Conservation (phyloP, 441 rosid species). For the Geranium incanum region DNA sequence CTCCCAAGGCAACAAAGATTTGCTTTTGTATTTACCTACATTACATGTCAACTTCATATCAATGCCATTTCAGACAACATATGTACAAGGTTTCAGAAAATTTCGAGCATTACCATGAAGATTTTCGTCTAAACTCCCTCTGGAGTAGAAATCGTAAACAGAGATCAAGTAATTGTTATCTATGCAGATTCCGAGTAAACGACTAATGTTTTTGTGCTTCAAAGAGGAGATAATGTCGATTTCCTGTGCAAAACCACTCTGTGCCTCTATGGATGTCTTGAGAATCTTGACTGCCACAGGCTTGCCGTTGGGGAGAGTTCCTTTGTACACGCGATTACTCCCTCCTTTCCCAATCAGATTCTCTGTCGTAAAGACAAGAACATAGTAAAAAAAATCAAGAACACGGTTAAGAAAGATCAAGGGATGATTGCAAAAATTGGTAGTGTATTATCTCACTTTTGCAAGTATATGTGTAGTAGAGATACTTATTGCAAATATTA, state of each 20-base stretch:
- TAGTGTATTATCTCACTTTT: too few relatives aligned
- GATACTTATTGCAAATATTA: too few relatives aligned
- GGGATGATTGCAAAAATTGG: background rate
- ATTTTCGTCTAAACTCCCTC: slow-evolving; percentile 90
- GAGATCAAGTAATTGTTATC: slow-evolving; percentile 55
- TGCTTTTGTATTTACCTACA: slow-evolving; percentile 54
- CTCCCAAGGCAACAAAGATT: slow-evolving; percentile 44
- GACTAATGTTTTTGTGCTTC: slow-evolving; percentile 65
- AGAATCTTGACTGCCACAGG: slow-evolving; percentile 76
- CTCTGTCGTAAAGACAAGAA: slow-evolving; percentile 29
- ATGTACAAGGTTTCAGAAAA: too few relatives aligned
- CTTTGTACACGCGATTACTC: slow-evolving; percentile 76
- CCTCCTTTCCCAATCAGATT: slow-evolving; percentile 91
- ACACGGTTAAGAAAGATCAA: background rate
- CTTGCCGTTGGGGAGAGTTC: slow-evolving; percentile 69
- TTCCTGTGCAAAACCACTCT: slow-evolving; percentile 62
- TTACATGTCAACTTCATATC: slow-evolving; percentile 19
- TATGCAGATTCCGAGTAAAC: slow-evolving; percentile 74
- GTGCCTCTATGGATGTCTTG: slow-evolving; percentile 54
- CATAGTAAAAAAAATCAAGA: background rate
- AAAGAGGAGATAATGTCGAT: slow-evolving; percentile 66
- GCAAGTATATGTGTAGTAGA: too few relatives aligned
- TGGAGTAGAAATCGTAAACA: slow-evolving; percentile 64
- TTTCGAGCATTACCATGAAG: slow-evolving; percentile 46
- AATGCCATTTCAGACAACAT: background rate